These are phyloP conservation scores for Penicillium robsamsonii DNA, from an alignment of 495 filamentous ascomycete species.

Conservation along the genomic window DNA sequence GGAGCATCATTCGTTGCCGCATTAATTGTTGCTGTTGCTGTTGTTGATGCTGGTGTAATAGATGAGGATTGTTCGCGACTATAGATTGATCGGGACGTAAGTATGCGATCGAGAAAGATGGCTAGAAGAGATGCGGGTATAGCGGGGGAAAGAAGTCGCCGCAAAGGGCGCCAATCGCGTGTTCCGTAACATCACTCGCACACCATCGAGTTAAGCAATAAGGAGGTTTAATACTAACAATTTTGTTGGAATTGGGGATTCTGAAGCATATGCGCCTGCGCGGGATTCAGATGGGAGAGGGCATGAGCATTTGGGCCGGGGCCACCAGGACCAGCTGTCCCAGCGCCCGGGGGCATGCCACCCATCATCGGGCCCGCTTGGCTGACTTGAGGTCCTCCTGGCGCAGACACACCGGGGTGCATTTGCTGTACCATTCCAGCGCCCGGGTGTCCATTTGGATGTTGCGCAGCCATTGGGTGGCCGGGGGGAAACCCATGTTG, in stretches of 20 bases:
- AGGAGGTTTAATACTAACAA: conserved; percentile 29
- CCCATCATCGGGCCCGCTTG: conserved; percentile 77
- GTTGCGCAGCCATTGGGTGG: conserved; percentile 73
- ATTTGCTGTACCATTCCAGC: conserved; percentile 72
- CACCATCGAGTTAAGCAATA: neutral
- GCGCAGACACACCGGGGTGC: conserved; percentile 81
- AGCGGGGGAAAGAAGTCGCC: neutral
- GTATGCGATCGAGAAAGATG: conserved; percentile 13
- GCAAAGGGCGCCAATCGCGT: neutral
- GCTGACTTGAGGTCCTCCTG: conserved; percentile 73
- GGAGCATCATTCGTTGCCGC: conserved; percentile 31
- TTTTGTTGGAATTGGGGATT: conserved; percentile 51
- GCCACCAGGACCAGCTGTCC: conserved; percentile 50
- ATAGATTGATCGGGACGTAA: conserved; percentile 14
- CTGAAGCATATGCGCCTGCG: conserved; percentile 62
- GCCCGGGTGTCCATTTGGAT: conserved; percentile 59
- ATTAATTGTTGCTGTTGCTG: conserved; percentile 46
- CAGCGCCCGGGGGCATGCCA: conserved; percentile 72
- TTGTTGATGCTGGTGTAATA: conserved; percentile 48
- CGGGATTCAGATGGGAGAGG: conserved; percentile 73
- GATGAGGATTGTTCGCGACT: conserved; percentile 54
- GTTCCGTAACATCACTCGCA: neutral
- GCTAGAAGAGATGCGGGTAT: conserved; percentile 6
- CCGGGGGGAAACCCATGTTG: conserved; percentile 74
- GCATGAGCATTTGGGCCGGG: conserved; percentile 73